Conservation (phyloP, 2,329 filamentous ascomycete species). For the Hypocreales sp. region DNA sequence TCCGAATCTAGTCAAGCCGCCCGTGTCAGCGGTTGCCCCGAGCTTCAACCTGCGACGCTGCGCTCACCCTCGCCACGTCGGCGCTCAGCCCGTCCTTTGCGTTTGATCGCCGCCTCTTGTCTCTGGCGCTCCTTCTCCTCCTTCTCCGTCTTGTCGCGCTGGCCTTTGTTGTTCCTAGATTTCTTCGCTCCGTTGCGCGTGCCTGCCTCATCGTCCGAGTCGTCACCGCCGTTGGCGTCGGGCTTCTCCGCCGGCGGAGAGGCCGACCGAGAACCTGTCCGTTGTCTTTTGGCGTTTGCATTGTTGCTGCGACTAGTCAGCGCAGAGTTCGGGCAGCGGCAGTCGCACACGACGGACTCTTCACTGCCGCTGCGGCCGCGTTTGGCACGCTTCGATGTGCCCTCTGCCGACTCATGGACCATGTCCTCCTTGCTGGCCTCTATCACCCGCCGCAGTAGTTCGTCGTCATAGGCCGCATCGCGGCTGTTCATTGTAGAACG, state of each 20-base stretch:
- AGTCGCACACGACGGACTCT: slow-evolving; percentile 83
- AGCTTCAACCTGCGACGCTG: no score
- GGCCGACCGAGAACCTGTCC: slow-evolving; percentile 63
- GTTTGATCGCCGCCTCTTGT: slow-evolving; percentile 60
- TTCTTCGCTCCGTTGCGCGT: slow-evolving; percentile 41
- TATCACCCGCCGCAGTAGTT: slow-evolving; percentile 73
- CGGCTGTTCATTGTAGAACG: slow-evolving; percentile 96
- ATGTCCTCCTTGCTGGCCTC: slow-evolving; percentile 87
- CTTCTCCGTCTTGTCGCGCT: slow-evolving; percentile 47
- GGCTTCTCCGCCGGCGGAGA: slow-evolving; percentile 33
- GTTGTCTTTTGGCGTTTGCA: slow-evolving; percentile 61
- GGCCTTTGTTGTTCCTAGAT: slow-evolving; percentile 41
- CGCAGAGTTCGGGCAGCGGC: no score
- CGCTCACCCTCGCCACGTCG: slow-evolving; percentile 63
- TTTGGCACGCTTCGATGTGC: slow-evolving; percentile 54
- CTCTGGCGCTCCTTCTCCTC: slow-evolving; percentile 63
- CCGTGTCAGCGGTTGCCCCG: no score
- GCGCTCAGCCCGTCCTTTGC: slow-evolving; percentile 69
- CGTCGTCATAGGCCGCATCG: slow-evolving; percentile 88
- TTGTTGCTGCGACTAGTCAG: no score
- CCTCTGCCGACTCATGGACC: slow-evolving; percentile 30
- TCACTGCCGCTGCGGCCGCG: slow-evolving; percentile 81
- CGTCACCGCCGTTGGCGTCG: slow-evolving; percentile 37
- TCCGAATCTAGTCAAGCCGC: slow-evolving; percentile 46
- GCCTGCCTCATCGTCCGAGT: slow-evolving; percentile 56